phyloP scores from a whole-genome alignment of 2,329 filamentous ascomycete species.

The Ophiostoma piceae region DNA sequence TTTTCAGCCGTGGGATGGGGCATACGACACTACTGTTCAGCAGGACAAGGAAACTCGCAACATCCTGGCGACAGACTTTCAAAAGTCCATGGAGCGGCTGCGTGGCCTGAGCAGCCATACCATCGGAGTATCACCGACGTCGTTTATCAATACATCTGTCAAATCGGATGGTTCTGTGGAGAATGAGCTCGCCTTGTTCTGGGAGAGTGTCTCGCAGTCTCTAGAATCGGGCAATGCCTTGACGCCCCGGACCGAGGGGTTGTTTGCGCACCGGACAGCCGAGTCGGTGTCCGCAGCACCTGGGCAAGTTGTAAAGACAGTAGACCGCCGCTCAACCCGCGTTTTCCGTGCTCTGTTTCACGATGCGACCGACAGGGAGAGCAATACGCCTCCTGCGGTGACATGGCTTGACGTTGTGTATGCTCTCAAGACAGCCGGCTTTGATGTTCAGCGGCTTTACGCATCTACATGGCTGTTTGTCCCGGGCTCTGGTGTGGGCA shows the following conservation, averaged over 20 bases:
- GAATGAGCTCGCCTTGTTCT: neutral
- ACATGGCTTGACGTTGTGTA: neutral
- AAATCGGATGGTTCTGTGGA: neutral
- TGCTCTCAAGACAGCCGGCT: neutral
- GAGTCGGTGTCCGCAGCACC: neutral
- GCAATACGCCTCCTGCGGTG: neutral
- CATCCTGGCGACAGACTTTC: neutral
- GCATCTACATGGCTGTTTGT: neutral
- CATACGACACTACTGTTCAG: neutral
- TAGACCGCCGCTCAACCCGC: neutral
- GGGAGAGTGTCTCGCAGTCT: neutral
- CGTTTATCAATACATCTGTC: neutral
- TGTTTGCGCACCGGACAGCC: neutral
- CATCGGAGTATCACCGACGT: neutral
- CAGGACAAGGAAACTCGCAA: neutral
- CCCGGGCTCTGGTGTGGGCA: neutral
- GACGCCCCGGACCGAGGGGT: neutral
- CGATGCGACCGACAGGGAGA: neutral
- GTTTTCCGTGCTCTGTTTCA: neutral
- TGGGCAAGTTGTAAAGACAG: neutral
- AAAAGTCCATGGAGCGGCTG: neutral
- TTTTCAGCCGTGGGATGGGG: neutral
- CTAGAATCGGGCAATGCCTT: neutral
- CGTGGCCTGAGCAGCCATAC: neutral
- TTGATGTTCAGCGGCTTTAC: neutral